Base-by-base conservation (phyloP, 345 rosid genomes). In the Brassica juncea region DNA sequence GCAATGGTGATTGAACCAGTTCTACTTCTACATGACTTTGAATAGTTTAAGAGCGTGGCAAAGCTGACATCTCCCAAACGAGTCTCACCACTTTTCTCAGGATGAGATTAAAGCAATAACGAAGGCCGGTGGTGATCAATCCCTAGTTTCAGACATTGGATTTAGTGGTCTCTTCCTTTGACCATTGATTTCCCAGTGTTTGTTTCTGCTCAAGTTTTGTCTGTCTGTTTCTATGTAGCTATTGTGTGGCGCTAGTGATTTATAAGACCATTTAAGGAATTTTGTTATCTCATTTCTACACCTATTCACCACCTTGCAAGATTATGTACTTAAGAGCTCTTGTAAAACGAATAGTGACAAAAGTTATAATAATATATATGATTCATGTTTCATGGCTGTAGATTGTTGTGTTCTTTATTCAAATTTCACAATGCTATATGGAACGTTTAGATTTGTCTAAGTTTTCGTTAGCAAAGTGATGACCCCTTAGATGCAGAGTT, bases 41-140 rank as follows among this genome's bases (percentile, higher is more conserved):
- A 62, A 73, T 94, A 94, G 98, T 94, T 90, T 89, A 91, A 89
- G 77, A 57, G 87, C 6, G 97, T 91, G 77, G 94, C 99, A 32
- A 87, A 73, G 59, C 65, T 90, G 89, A 83, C 75, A 63, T 77
- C 98, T 59, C 82, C 81, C 2, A 82, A 84, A 76, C 86, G 93
- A 55, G 98, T 83, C 6, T 12, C 55, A 44, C 84, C 89, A 27
- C 73, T 92, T 63, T 93, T 94, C 87, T 72, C 83, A 84, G 81
- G 89, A 84, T 72, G 82, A 86, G 5, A 80, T 12, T 63, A 69
- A 72, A 79, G 37, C 77, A 44, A 44, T 31, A 59, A 21, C 35
- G 71, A 74, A 74, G 78, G 7, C 52, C 19, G 16, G 54, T 15
- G 55, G 68, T 55, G 80, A 30, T 64, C 68, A 49, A 42, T 19